These are phyloP conservation scores for Rhododendron kiyosumense DNA, from an alignment of 148 eudicot genomes.

Conservation along the genomic window DNA sequence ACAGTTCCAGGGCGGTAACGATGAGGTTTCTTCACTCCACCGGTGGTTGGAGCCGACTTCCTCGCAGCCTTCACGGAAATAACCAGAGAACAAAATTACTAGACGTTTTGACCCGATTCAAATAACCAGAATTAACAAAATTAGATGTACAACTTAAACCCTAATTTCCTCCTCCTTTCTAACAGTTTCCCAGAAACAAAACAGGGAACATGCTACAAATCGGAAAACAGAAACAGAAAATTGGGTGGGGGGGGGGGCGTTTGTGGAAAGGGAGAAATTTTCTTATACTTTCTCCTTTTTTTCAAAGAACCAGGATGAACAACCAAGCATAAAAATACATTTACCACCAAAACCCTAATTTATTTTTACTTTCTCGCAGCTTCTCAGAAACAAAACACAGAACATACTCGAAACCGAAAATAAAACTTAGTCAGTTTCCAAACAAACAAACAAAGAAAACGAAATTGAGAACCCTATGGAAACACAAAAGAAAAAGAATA, in stretches of 20 bases:
- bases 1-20: slow-evolving; percentile 72
- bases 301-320: too few species aligned
- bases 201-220: not conserved
- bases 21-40: slow-evolving; percentile 70
- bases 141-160: not conserved
- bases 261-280: not conserved
- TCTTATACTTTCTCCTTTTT: too few species aligned
- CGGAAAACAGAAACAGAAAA: not conserved
- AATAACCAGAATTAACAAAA: not conserved
- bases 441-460: not conserved
- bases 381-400: not conserved
- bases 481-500: not conserved
- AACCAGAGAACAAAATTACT: not conserved
- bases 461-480: not conserved
- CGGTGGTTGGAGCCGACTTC: slow-evolving; percentile 64
- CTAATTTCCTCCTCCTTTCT: not conserved
- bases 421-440: too few species aligned
- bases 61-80: slow-evolving; percentile 41
- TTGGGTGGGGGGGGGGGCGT: too few species aligned
- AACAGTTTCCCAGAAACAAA: not conserved
- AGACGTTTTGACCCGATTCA: not conserved
- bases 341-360: not conserved
- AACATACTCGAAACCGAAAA: not conserved
- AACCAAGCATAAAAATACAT: too few species aligned
- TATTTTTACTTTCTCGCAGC: too few species aligned